phyloP scores from a whole-genome alignment of 331 rosid genomes.

The Malus hybrid region DNA sequence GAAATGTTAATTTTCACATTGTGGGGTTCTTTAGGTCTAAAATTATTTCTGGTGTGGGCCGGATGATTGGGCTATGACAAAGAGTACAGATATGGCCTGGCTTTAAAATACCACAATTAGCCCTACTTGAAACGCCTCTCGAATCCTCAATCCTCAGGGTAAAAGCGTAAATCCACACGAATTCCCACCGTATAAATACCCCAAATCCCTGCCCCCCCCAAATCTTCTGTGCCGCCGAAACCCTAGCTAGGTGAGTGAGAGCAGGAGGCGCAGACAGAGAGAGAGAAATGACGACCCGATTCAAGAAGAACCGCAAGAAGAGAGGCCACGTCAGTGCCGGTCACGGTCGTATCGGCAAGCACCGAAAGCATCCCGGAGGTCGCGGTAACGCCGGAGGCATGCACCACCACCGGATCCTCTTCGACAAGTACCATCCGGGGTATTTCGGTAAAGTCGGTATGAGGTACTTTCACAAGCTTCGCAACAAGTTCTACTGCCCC shows the following conservation, averaged over 20 bases:
- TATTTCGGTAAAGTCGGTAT: slow-evolving; percentile 84
- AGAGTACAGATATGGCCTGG: no score
- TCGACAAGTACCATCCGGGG: slow-evolving; percentile 89
- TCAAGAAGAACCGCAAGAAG: slow-evolving; percentile 94
- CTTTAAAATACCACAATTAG: background rate
- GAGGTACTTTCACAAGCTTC: slow-evolving; percentile 78
- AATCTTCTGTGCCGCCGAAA: slow-evolving; percentile 33
- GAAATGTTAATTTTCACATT: no score
- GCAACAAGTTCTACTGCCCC: slow-evolving; percentile 68
- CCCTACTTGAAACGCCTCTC: background rate
- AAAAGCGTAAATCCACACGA: slow-evolving; percentile 7
- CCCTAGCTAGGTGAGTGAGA: slow-evolving; percentile 5
- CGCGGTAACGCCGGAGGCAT: slow-evolving; percentile 94
- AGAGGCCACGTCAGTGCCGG: slow-evolving; percentile 92
- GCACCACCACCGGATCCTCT: slow-evolving; percentile 91
- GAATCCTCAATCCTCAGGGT: slow-evolving; percentile 26
- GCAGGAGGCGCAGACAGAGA: slow-evolving; percentile 5
- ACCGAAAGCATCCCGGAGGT: slow-evolving; percentile 87
- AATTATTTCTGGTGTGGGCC: background rate
- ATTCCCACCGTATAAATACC: slow-evolving; percentile 7
- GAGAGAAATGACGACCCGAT: slow-evolving; percentile 61
- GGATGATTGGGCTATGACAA: no score
- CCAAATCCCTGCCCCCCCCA: slow-evolving; percentile 8
- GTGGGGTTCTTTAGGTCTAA: no score
- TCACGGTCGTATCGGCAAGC: slow-evolving; percentile 79